Conservation (phyloP, 768 basidiomycete species). For the Rhodotorula graminis region DNA sequence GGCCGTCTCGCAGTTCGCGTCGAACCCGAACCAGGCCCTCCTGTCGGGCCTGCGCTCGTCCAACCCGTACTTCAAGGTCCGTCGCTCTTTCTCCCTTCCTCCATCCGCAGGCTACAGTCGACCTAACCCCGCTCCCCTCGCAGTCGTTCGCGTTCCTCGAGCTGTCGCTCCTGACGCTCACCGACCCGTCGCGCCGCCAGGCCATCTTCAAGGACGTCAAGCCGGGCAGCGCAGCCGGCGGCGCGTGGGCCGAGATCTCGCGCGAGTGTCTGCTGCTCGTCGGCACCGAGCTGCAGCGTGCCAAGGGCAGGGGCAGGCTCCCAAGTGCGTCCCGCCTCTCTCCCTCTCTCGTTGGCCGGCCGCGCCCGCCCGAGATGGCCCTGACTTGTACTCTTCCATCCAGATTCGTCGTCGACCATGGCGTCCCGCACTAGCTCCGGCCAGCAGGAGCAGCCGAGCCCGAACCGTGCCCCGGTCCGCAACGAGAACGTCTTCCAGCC, state of each 20-base stretch:
- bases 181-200: conserved; percentile 16
- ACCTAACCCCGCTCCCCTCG: not conserved
- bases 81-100: not conserved
- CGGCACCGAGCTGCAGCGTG: conserved; percentile 34
- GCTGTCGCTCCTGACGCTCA: conserved; percentile 24
- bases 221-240: conserved; percentile 1
- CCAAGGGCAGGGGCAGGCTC: conserved; percentile 22
- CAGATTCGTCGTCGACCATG: not conserved
- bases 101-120: not conserved
- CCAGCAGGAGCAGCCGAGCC: not conserved
- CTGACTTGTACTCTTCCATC: not conserved
- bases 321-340: conserved; percentile 2
- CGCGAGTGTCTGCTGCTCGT: conserved; percentile 34
- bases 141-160: conserved; percentile 39
- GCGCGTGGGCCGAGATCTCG: conserved; percentile 34
- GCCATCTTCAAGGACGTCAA: conserved; percentile 39
- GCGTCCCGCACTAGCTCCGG: not conserved
- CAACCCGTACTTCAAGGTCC: conserved; percentile 34
- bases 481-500: conserved; percentile 28
- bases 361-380: too few relatives aligned
- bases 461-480: conserved; percentile 9
- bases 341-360: too few relatives aligned
- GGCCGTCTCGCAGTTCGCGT: conserved; percentile 29
- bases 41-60: conserved; percentile 29
- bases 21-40: conserved; percentile 29